Evolutionary conservation across 2,329 filamentous ascomycete genomes (phyloP).

Genomic region (Diaporthe citrichinensis): DNA sequence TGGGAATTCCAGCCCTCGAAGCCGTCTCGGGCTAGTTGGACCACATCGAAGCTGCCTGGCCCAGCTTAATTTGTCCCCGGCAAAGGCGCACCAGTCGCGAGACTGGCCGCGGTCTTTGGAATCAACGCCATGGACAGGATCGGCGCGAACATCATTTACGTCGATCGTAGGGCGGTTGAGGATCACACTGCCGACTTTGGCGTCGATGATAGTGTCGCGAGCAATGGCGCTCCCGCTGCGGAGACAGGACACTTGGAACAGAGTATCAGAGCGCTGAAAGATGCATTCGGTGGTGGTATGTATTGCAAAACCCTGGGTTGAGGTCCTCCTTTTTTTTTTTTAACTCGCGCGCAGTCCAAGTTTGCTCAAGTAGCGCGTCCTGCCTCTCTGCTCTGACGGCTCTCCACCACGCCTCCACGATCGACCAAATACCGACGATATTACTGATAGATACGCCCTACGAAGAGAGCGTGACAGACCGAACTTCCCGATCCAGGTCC

Average conservation of each 20-base stretch:
- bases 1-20: conserved; percentile 42
- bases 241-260: conserved; percentile 58
- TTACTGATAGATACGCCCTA: conserved; percentile 70
- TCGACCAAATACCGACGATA: conserved; percentile 69
- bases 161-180: conserved; percentile 66
- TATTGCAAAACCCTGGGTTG: conserved; percentile 28
- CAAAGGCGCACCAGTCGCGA: conserved; percentile 71
- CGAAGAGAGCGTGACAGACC: conserved; percentile 60
- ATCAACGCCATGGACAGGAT: conserved; percentile 68
- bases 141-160: conserved; percentile 72
- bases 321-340: conserved; percentile 6
- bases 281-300: conserved; percentile 69
- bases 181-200: conserved; percentile 53
- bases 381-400: conserved; percentile 68
- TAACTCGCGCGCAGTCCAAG: conserved; percentile 59
- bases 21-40: conserved; percentile 33
- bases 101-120: conserved; percentile 70
- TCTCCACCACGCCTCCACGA: conserved; percentile 65
- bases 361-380: conserved; percentile 66
- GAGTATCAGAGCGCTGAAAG: conserved; percentile 64
- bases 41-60: conserved; percentile 35
- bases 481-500: conserved; percentile 54
- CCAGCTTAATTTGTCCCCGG: conserved; percentile 51
- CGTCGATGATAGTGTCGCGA: conserved; percentile 44
- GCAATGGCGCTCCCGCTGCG: conserved; percentile 48